Evolutionary conservation across 768 basidiomycete species (phyloP).

Genomic region (Mycena chlorophos): DNA sequence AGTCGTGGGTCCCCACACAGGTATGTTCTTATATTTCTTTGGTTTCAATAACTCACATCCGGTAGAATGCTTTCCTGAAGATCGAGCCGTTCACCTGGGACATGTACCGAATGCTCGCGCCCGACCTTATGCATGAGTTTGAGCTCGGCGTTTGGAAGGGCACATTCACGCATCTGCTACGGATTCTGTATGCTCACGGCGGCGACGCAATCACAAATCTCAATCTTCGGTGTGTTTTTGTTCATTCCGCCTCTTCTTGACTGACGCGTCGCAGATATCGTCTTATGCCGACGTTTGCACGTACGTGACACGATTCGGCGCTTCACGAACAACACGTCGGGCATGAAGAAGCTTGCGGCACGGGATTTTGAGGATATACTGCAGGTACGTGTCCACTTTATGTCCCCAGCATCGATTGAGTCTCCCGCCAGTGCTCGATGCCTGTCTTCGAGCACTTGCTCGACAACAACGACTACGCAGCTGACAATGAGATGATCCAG

Average conservation of each 20-base stretch:
- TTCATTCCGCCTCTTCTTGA: too few relatives aligned
- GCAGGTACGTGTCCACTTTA: constrained; percentile 27
- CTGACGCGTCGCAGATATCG: too few relatives aligned
- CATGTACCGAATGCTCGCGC: neutral
- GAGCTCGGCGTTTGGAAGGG: neutral
- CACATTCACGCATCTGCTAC: neutral
- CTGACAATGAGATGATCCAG: constrained; percentile 19
- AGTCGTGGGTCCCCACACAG: neutral
- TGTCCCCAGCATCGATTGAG: neutral
- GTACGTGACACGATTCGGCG: neutral
- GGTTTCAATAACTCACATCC: neutral
- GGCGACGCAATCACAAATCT: too few relatives aligned
- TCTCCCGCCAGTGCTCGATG: constrained; percentile 31
- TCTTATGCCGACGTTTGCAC: neutral
- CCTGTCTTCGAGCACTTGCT: constrained; percentile 40
- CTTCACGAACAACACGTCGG: neutral
- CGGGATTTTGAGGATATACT: constrained; percentile 31
- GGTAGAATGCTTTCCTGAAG: constrained; percentile 5
- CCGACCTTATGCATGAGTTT: constrained; percentile 7
- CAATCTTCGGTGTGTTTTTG: too few relatives aligned
- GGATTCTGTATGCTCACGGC: neutral
- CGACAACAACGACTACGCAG: constrained; percentile 15
- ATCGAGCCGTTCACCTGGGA: neutral
- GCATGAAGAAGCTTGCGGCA: neutral
- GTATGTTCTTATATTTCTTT: neutral